phyloP scores from a whole-genome alignment of 768 basidiomycete genomes.

The Boletus barrowsii region DNA sequence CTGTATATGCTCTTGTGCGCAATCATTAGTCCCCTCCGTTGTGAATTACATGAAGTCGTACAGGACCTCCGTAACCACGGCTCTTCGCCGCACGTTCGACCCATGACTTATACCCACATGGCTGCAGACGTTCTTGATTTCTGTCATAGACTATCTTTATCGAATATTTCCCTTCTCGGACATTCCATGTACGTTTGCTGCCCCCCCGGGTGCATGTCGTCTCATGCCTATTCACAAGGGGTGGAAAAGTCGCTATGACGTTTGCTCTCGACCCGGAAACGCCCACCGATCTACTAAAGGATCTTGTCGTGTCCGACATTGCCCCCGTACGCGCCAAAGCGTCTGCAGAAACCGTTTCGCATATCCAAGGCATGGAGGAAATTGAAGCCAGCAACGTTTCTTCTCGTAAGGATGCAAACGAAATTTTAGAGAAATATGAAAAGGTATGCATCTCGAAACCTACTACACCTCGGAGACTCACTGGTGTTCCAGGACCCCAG shows the following conservation, averaged over 20 bases:
- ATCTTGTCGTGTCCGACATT: constrained; percentile 79
- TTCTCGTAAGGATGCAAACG: constrained; percentile 68
- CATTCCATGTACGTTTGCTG: constrained; percentile 76
- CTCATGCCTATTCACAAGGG: constrained; percentile 47
- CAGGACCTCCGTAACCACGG: constrained; percentile 93
- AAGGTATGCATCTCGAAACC: constrained; percentile 40
- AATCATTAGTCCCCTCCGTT: not conserved
- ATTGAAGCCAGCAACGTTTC: constrained; percentile 59
- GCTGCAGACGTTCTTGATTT: constrained; percentile 75
- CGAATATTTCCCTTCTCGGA: constrained; percentile 71
- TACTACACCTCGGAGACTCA: constrained; percentile 1
- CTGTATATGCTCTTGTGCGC: constrained; percentile 71
- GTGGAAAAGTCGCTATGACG: constrained; percentile 80
- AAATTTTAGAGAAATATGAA: constrained; percentile 60
- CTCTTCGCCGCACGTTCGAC: constrained; percentile 66
- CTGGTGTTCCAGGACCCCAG: constrained; percentile 55
- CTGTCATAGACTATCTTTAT: constrained; percentile 49
- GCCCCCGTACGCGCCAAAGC: constrained; percentile 59
- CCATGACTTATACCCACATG: constrained; percentile 78
- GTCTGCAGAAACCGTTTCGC: constrained; percentile 62
- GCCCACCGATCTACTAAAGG: constrained; percentile 41
- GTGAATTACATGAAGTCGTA: not conserved
- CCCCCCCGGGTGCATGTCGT: not conserved
- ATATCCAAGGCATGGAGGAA: constrained; percentile 70
- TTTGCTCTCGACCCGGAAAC: constrained; percentile 51